Conservation (phyloP, 164 flowering plant species). For the Magnolia kwangsiensis region DNA sequence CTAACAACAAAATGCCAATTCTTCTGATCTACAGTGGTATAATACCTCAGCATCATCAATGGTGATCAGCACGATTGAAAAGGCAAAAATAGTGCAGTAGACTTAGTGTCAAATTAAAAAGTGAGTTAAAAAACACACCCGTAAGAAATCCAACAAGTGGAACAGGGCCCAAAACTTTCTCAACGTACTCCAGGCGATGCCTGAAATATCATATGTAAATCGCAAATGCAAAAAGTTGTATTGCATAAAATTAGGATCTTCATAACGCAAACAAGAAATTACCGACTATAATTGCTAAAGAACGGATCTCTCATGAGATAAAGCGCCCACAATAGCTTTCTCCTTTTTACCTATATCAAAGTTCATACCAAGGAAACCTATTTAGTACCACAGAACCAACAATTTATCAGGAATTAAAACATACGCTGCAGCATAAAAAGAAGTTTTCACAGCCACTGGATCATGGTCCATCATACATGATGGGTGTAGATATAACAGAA, state of each 20-base stretch:
- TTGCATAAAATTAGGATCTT: background rate
- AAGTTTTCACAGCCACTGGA: background rate
- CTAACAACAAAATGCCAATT: background rate
- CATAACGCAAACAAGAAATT: background rate
- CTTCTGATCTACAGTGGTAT: background rate
- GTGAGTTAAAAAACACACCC: constrained; percentile 36
- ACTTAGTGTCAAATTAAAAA: background rate
- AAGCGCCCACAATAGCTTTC: constrained; percentile 85
- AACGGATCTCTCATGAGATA: constrained; percentile 99
- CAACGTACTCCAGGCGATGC: constrained; percentile 61
- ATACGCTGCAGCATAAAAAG: background rate
- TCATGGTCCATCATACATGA: no score
- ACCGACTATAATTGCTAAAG: constrained; percentile 83
- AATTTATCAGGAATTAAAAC: constrained; percentile 1
- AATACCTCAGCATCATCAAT: background rate
- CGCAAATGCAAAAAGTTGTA: background rate
- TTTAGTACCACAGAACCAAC: background rate
- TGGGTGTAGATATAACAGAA: no score
- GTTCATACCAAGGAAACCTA: constrained; percentile 5
- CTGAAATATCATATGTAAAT: constrained; percentile 35
- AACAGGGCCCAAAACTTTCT: constrained; percentile 62
- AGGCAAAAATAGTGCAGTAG: background rate
- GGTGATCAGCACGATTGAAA: background rate
- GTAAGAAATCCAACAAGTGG: constrained; percentile 79
- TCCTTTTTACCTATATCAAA: constrained; percentile 58